These are phyloP conservation scores for Gracilaria domingensis DNA, from an alignment of 23 red algal genomes.

Conservation along the genomic window DNA sequence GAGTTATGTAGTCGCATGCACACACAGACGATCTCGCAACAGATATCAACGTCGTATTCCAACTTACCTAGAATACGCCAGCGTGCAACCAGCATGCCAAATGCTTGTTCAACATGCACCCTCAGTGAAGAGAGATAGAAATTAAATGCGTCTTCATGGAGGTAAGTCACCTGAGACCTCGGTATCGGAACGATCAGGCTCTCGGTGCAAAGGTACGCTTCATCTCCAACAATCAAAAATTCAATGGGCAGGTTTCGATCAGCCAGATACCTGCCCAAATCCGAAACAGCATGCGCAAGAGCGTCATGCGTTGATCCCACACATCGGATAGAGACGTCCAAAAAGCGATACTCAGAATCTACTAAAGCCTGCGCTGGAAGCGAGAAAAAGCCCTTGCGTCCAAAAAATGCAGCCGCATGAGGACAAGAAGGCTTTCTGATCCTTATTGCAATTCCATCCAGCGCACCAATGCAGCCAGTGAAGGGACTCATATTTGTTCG, in stretches of 20 bases:
- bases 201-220: background rate
- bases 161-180: background rate
- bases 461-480: background rate
- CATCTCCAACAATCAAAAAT: background rate
- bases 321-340: background rate
- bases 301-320: conserved; percentile 6
- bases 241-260: background rate
- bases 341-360: background rate
- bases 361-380: background rate
- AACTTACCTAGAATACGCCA: background rate
- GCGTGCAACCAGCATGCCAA: too few relatives aligned
- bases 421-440: background rate
- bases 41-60: background rate
- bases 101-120: too few relatives aligned
- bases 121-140: conserved; percentile 1
- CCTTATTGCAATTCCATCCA: background rate
- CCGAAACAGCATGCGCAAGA: background rate
- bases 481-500: background rate
- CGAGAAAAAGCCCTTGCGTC: background rate
- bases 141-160: background rate
- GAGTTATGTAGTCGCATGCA: conserved; percentile 8
- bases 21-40: background rate
- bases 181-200: background rate
- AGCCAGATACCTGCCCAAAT: background rate
- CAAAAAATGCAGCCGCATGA: background rate